Base-by-base conservation (phyloP, 345 rosid genomes). In the Sisymbrium irio region DNA sequence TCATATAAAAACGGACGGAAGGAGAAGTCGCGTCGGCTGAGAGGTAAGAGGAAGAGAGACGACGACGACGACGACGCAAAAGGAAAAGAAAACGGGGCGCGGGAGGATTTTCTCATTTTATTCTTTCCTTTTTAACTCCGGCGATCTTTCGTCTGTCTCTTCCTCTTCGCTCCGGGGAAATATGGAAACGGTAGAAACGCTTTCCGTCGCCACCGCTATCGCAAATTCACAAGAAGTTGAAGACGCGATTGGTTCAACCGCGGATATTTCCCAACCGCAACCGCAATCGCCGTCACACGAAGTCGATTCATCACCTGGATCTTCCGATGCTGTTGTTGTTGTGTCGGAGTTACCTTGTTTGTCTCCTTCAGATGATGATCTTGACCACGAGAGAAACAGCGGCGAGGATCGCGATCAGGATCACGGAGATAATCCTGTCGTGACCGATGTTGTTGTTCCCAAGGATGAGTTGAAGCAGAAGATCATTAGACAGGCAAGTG, bases 401-500 rank as follows among this genome's bases (percentile, higher is more conserved):
- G 70, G 57, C 36, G 77, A 77, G 44, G 82, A 72, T 73, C 81
- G 60, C 25, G 76, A 67, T 66, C 71, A 85, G 28, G 79, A 80
- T 50, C 79, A 57, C 25, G 78, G 62, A 5, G 81, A 62, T 22
- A 37, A 47, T 7, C 61, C 66, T 37, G 20, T 80, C 12, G 84
- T 49, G 54, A 57, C 68, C 14, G 79, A 66, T 15, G 82, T 27
- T 25, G 66, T 7, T 56, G 65, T 75, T 49, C 61, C 69, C 11
- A 40, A 75, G 8, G 89, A 85, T 30, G 87, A 81, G 79, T 82
- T 88, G 78, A 87, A 84, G 74, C 73, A n/a, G 40, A 86, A 85
- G 77, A 88, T 91, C 70, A 78, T 91, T 36, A 85, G 79, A 80
- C 94, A 84, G 90, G 94, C 69, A 69, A 71, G 74, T 25, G 8